Base-by-base conservation (phyloP, 2,329 filamentous ascomycete species). In the Dothideomycetidae sp. region DNA sequence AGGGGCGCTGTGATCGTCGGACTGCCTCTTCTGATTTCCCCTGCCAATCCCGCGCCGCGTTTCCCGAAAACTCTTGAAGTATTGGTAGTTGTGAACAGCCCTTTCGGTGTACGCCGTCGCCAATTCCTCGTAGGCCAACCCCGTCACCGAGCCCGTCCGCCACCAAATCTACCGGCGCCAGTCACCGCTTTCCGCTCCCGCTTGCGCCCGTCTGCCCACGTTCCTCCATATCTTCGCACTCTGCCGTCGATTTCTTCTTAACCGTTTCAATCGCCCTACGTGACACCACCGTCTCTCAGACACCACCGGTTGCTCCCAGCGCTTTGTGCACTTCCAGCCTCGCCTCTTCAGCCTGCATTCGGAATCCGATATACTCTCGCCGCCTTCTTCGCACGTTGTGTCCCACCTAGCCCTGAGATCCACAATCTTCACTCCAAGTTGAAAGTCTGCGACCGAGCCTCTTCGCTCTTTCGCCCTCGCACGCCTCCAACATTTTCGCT, bases 401-500 rank as follows among this genome's bases (percentile, higher is more conserved):
- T n/a, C 21, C 21, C 21, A 26, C 21, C 21, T n/a, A 26, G 21
- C 21, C 21, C n/a, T 7, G 7, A n/a, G 21, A 7, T 26, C 21
- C n/a, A 7, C n/a, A n/a, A 7, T n/a, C 7, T 26, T 26, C 21
- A 7, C 21, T 7, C 7, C 21, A 7, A n/a, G 7, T 26, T n/a
- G 7, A n/a, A 26, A 26, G 7, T 7, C 21, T n/a, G n/a, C 21
- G n/a, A 7, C 7, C 7, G 21, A 26, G 21, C n/a, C n/a, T n/a
- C 21, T 26, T 26, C 21, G 21, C 21, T 26, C 21, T n/a, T 26
- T 26, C 29, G 13, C 14, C n/a, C 15, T 13, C 26, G 11, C 30
- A 10, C 12, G 16, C 18, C 19, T 16, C 29, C 12, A 29, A 36
- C 43, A 40, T 37, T 39, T 31, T 37, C 34, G 56, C 61, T 58